A percentile compares a stretch with the other conserved stretches of the same genome.
phyloP scores from a whole-genome alignment of 129 eudicot genomes.

The Chrysanthemum seticuspe region DNA sequence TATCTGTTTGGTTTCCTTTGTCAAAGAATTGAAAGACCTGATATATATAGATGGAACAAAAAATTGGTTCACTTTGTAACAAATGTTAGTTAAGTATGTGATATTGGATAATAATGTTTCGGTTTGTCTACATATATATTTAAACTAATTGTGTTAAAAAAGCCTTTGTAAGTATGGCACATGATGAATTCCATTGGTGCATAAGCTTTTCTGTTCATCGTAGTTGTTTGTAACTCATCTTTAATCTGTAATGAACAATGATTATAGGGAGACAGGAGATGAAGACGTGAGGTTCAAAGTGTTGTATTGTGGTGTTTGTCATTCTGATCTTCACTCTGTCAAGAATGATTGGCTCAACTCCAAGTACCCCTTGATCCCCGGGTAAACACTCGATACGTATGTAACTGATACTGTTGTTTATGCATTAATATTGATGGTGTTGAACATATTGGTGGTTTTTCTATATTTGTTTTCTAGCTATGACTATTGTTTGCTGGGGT shows the following conservation, averaged over 20 bases:
- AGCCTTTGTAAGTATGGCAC: too few relatives aligned
- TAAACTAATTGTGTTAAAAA: too few relatives aligned
- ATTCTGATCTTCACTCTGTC: conserved; percentile 65
- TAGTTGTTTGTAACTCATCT: background rate
- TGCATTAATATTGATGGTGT: background rate
- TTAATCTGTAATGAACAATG: background rate
- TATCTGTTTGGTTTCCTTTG: too few relatives aligned
- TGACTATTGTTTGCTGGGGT: background rate
- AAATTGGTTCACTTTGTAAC: too few relatives aligned
- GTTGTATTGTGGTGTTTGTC: conserved; percentile 55
- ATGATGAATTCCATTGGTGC: background rate
- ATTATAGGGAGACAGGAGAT: conserved; percentile 61
- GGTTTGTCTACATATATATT: too few relatives aligned
- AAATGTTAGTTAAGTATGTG: too few relatives aligned
- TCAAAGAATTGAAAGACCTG: too few relatives aligned
- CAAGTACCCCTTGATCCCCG: conserved; percentile 59
- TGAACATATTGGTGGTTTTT: background rate
- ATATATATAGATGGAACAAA: too few relatives aligned
- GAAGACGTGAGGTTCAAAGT: conserved; percentile 69
- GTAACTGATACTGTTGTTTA: background rate
- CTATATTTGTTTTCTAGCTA: background rate
- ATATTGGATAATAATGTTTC: too few relatives aligned
- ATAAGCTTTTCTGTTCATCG: background rate
- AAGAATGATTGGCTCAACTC: conserved; percentile 63
- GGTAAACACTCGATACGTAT: conserved; percentile 29